A percentile compares a stretch with the other conserved stretches of the same genome.
These are phyloP conservation scores for Evernia prunastri DNA, from an alignment of 495 filamentous ascomycete species.

Conservation along the genomic window DNA sequence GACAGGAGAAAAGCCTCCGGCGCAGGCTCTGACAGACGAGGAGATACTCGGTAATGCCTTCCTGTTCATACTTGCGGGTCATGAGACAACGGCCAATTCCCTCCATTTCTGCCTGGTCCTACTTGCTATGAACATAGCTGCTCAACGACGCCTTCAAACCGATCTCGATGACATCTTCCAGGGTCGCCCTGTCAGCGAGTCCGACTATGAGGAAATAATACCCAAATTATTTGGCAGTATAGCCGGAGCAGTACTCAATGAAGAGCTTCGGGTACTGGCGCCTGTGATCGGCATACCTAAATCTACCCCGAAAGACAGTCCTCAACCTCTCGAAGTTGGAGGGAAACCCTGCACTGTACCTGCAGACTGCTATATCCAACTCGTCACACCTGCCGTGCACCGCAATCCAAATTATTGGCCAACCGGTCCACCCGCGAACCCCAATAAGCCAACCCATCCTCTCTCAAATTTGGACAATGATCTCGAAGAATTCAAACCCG, in stretches of 20 bases:
- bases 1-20: constrained; percentile 22
- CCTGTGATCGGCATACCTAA: constrained; percentile 59
- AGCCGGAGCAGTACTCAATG: constrained; percentile 63
- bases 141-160: constrained; percentile 54
- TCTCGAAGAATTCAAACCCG: constrained; percentile 44
- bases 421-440: constrained; percentile 25
- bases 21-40: constrained; percentile 39
- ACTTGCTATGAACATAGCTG: constrained; percentile 51
- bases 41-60: constrained; percentile 68
- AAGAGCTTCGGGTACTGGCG: constrained; percentile 57
- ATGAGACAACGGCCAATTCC: constrained; percentile 64
- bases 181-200: constrained; percentile 42
- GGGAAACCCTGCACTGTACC: constrained; percentile 47
- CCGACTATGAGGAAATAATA: constrained; percentile 55
- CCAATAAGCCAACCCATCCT: constrained; percentile 21
- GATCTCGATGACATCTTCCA: constrained; percentile 55
- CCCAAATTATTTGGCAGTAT: constrained; percentile 53
- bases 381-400: constrained; percentile 44
- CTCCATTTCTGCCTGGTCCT: constrained; percentile 56
- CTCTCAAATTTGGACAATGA: constrained; percentile 33
- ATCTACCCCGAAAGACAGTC: constrained; percentile 37
- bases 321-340: constrained; percentile 47
- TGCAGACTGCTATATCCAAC: constrained; percentile 37
- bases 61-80: constrained; percentile 63
- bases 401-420: constrained; percentile 56